Evolutionary conservation across 768 basidiomycete species (phyloP), one percentile per base, ranked within the genome.

Genomic region (Phaeotremella fagi): DNA sequence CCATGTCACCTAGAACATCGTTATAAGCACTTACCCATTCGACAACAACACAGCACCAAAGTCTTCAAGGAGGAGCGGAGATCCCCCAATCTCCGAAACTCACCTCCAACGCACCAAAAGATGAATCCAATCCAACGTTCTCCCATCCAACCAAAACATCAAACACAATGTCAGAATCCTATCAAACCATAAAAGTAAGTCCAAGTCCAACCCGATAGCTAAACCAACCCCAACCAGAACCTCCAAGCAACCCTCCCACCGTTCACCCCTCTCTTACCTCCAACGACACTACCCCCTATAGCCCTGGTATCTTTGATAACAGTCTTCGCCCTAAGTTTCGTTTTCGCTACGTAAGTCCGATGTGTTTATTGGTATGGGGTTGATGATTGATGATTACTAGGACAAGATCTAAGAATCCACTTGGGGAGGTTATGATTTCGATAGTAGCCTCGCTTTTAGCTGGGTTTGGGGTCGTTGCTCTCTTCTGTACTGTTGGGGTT

Each of bases 281-380:
- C 84, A 25, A 71, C 75, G 1, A 68, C 85, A 20, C 79, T 95
- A 27, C 87, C 88, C 2, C 83, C 80, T 69, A 77, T 91, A 62
- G 86, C 90, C 7, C 81, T 87, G 64, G 50, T 85, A 57, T 81
- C 87, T 57, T 80, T 94, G 38, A 68, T 81, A 0, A 76, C 82
- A 16, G 90, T 90, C 1, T 92, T 95, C 69, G 81, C 69, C n/a
- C 82, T 92, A 36, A 81, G 86, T 0, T 94, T 94, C 79, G 90
- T 91, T 78, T 89, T 88, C 75, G 85, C 90, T 56, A 94, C 76
- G 77, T 77, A 46, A 56, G 77, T 67, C 16, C 14, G 45, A 45
- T 25, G 22, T 49, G 28, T 50, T 22, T 45, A 52, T 41, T 12
- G 11, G 7, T 12, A 41, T 41, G 6, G 12, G 62, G 42, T 6